Base-by-base conservation (phyloP, 2,329 filamentous ascomycete genomes). In the Tolypocladium sp. region DNA sequence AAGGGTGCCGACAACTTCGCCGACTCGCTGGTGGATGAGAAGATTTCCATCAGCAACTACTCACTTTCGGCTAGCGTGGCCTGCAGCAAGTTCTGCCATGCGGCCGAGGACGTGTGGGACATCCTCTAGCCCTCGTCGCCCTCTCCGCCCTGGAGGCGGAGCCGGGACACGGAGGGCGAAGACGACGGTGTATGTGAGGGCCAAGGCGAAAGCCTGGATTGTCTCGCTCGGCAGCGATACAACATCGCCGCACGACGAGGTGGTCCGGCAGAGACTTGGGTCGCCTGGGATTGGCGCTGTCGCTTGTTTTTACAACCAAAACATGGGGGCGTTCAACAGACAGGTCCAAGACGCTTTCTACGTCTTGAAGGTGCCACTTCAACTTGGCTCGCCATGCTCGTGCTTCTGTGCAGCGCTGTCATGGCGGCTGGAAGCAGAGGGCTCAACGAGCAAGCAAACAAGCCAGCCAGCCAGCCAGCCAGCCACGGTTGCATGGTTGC, bases 21-120 rank as follows among this genome's bases (percentile, higher is more conserved):
- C 64, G 94, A 99, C 71, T 84, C 85, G 46, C 91, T 90, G 76
- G 95, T 97, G 69, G 93, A 97, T 71, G 94, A 99, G 77, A 91
- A 95, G 70, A 97, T 99, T 71, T 91, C 90, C 68, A 97, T 99
- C 78, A 97, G 93, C 82, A 96, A 97, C 76, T 99, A 90, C 82
- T 96, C 92, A 70, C 82, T 99, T 63, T 96, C 91, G 70, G 94
- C 94, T 62, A 97, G 93, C 79, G 94, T 99, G 63, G 93, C 94
- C 51, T 99, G 94, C 82, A 97, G 93, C 85, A 99, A 97, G 76
- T 97, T 99, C 81, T 97, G 94, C 76, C 94, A 99, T 76, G 94
- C 93, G 46, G 93, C 92, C 51, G 94, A 99, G 77, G 94, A 99
- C 74, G 88, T 89, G 41, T 99, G 94, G 94, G 87, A 91, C 71